Base-by-base conservation (phyloP, 2,329 filamentous ascomycete genomes). In the Metarhizium humberi region DNA sequence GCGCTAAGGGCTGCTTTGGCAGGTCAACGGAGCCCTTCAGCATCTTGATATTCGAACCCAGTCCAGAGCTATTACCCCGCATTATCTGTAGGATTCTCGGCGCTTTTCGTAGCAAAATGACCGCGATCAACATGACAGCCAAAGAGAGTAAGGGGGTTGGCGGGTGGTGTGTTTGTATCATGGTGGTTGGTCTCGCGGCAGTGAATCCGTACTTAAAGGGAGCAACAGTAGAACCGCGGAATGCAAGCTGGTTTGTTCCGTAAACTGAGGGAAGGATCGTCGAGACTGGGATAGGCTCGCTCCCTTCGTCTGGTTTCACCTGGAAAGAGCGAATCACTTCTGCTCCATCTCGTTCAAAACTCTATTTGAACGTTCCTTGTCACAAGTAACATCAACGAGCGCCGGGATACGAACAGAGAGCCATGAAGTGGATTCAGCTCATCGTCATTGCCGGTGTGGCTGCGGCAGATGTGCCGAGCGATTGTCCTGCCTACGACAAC, bases 401-500 rank as follows among this genome's bases (percentile, higher is more conserved):
- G 32, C 6, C 32, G 32, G 10, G 11, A 40, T 40, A 40, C 45
- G 45, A 48, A 25, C n/a, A 46, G 11, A 29, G 45, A 30, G 32
- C 40, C 25, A 55, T 54, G 54, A 56, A 52, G 52, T 51, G 36
- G 14, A 34, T 30, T 5, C 38, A 53, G 45, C 50, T 56, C 30
- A 13, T 59, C 36, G 58, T 72, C 65, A 52, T 79, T 77, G 2
- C 20, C 63, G 0, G 75, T 57, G 34, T 59, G 18, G 56, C 53
- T 13, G 57, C 57, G 30, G 51, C 59, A n/a, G 59, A 60, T 18
- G 61, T 62, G 16, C 62, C 63, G 20, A 58, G 64, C 29, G 57
- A 65, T 25, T 73, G 71, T 53, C 71, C 70, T 30, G 64, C 65
- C 46, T 73, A 69, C 56, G 67, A 69, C 51, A 55, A 65, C 51